Evolutionary conservation across 371 early-diverging fungal species (phyloP).

Genomic region (Saksenaea vasiformis): DNA sequence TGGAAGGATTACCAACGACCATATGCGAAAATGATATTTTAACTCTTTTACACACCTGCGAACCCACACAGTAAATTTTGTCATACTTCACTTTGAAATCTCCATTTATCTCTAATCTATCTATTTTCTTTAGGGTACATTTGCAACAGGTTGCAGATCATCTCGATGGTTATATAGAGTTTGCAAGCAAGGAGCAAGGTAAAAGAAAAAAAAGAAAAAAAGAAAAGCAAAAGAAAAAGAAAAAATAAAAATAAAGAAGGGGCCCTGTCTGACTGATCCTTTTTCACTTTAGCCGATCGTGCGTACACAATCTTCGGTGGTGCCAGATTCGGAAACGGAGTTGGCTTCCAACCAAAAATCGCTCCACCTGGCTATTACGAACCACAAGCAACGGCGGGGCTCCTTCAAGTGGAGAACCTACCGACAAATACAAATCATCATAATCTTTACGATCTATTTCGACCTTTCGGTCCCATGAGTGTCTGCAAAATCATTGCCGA

Average conservation of each 20-base stretch:
- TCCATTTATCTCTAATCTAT: background rate
- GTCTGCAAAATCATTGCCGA: constrained; percentile 44
- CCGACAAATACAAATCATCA: constrained; percentile 33
- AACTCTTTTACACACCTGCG: constrained; percentile 28
- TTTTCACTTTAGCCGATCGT: constrained; percentile 32
- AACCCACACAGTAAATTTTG: constrained; percentile 33
- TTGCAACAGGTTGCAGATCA: background rate
- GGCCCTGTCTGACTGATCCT: background rate
- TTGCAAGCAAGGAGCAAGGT: constrained; percentile 10
- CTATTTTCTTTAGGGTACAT: background rate
- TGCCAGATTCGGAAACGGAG: constrained; percentile 21
- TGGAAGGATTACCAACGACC: constrained; percentile 22
- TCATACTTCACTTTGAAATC: background rate
- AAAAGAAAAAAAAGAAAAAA: background rate
- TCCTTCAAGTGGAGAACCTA: constrained; percentile 41
- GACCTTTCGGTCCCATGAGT: constrained; percentile 51
- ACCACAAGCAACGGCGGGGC: constrained; percentile 37
- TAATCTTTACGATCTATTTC: constrained; percentile 39
- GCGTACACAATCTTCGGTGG: constrained; percentile 44
- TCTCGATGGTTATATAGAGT: background rate
- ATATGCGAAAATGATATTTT: constrained; percentile 32
- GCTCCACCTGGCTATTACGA: constrained; percentile 20
- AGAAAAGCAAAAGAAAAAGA: background rate
- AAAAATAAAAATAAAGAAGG: background rate
- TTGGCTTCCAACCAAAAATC: constrained; percentile 31